These are phyloP conservation scores for Noccaea caerulescens DNA, from an alignment of 345 rosid genomes.

Conservation along the genomic window DNA sequence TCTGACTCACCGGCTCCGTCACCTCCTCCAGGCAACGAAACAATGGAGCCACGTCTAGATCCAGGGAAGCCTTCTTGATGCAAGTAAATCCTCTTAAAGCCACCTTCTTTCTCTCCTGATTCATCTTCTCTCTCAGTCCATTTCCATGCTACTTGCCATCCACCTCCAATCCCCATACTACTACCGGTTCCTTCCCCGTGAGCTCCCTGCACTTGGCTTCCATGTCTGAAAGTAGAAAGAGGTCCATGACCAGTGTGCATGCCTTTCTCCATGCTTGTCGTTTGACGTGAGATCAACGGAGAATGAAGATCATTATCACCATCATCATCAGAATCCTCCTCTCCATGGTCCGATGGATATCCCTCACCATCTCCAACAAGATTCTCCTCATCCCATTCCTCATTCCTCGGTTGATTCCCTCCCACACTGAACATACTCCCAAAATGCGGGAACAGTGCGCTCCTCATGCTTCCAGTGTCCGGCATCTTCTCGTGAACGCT, in stretches of 20 bases:
- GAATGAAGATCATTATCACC: constrained; percentile 57
- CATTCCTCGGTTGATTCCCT: constrained; percentile 69
- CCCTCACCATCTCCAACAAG: constrained; percentile 71
- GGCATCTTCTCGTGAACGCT: constrained; percentile 87
- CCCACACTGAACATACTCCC: constrained; percentile 98
- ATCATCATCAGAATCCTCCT: constrained; percentile 63
- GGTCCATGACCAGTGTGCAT: constrained; percentile 58
- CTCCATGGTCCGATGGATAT: constrained; percentile 68
- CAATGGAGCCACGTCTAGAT: constrained; percentile 70
- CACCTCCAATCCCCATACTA: constrained; percentile 84
- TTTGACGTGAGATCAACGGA: constrained; percentile 91
- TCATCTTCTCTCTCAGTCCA: constrained; percentile 78
- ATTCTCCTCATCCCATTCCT: constrained; percentile 92
- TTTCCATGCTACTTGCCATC: constrained; percentile 99
- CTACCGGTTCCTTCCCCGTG: constrained; percentile 58
- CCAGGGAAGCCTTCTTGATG: constrained; percentile 70
- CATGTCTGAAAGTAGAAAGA: constrained; percentile 61
- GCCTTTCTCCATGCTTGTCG: constrained; percentile 78
- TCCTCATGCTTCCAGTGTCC: constrained; percentile 83
- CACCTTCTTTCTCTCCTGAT: constrained; percentile 80
- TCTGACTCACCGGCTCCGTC: constrained; percentile 61
- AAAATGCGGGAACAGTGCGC: constrained; percentile 87
- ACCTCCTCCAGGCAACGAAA: constrained; percentile 65
- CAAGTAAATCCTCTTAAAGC: constrained; percentile 82
- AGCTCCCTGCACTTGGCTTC: constrained; percentile 61